Base-by-base conservation (phyloP, 345 rosid genomes). In the Bretschneidera sinensis region DNA sequence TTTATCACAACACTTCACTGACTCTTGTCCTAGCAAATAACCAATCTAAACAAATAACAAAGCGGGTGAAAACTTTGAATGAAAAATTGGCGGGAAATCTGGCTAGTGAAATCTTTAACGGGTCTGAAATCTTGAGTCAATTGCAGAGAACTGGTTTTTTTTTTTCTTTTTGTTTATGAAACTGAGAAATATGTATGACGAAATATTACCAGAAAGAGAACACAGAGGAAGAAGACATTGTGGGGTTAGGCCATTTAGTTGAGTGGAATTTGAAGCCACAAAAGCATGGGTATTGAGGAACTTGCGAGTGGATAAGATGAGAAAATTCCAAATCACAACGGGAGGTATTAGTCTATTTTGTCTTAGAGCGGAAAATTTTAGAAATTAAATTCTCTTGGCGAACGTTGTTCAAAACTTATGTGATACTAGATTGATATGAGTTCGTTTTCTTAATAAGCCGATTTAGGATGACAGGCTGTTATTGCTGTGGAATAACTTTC, bases 251-350 rank as follows among this genome's bases (percentile, higher is more conserved):
- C 51, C 47, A 17, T 5, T 35, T 16, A 48, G 20, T 17, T 50
- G 6, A 19, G 62, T 22, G 66, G 64, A 33, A 66, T 62, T 66
- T 65, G 77, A 66, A 78, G 78, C 85, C 79, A 71, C 75, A 71
- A 60, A 60, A 60, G 53, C 49, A n/a, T n/a, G 33, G 67, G 52
- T 1, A 23, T 19, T 0, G 54, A 54, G 57, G 54, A 31, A 50
- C 49, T 2, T 15, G 43, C 51, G 17, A 21, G 63, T 43, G 60
- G 72, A 61, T 66, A 57, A 66, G 68, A 56, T 17, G 0, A 67
- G 49, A 55, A 64, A 60, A 69, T 33, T 55, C 68, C 57, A 76
- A 59, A 52, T 5, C 43, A 58, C 31, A 49, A 52, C n/a, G 3
- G 51, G 4, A 10, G 28, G 54, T 11, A 1, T 43, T 9, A 17